Conservation (phyloP, 768 basidiomycete genomes). For the Tulasnella sp. region DNA sequence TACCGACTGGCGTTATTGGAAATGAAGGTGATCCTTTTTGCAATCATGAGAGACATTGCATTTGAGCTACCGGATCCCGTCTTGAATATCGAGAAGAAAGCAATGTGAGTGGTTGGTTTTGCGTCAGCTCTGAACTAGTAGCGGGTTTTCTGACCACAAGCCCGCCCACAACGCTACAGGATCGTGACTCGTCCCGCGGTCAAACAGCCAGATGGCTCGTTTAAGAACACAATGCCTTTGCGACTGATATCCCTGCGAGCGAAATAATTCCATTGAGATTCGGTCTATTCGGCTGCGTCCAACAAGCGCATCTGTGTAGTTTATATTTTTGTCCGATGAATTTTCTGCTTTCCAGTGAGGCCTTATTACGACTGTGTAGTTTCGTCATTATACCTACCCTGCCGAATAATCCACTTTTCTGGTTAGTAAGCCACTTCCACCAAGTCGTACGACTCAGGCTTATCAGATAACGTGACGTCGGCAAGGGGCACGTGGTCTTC, state of each 20-base stretch:
- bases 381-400: no score
- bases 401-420: no score
- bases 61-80: not conserved
- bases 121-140: not conserved
- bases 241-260: conserved; percentile 7
- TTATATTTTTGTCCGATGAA: no score
- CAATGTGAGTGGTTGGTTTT: not conserved
- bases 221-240: conserved; percentile 15
- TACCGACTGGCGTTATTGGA: conserved; percentile 8
- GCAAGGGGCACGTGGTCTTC: not conserved
- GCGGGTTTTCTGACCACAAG: not conserved
- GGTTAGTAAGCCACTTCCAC: not conserved
- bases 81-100: not conserved
- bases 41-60: not conserved
- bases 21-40: conserved; percentile 23
- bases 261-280: not conserved
- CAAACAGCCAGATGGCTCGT: conserved; percentile 8
- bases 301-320: no score
- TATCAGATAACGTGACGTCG: conserved; percentile 6
- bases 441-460: not conserved
- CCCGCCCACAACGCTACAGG: not conserved
- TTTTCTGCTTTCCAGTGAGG: no score
- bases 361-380: no score
- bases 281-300: not conserved
- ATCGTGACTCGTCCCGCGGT: conserved; percentile 20